Conservation (phyloP, 805 yeast genomes). For the Pichia eremophila region DNA sequence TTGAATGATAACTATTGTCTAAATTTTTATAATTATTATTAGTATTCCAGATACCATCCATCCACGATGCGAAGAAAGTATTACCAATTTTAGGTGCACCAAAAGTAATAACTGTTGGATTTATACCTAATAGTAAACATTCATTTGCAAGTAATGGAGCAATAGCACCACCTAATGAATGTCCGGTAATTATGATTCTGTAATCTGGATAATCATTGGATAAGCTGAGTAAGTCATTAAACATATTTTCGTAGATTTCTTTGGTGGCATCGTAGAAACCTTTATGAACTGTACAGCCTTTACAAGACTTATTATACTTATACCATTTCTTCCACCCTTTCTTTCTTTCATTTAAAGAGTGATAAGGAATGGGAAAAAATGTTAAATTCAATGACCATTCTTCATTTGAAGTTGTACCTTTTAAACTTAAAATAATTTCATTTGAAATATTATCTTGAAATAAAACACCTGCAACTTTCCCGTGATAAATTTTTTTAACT, state of each 20-base stretch:
- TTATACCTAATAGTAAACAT: conserved; percentile 40
- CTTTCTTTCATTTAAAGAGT: conserved; percentile 12
- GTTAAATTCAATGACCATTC: conserved; percentile 59
- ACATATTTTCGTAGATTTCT: conserved; percentile 31
- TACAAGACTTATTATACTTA: conserved; percentile 29
- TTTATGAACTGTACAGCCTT: conserved; percentile 48
- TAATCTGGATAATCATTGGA: conserved; percentile 36
- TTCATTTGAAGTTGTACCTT: conserved; percentile 53
- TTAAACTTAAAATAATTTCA: conserved; percentile 41
- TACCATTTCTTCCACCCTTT: conserved; percentile 2
- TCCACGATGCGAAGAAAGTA: conserved; percentile 36
- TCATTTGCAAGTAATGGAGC: conserved; percentile 58
- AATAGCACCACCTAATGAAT: conserved; percentile 61
- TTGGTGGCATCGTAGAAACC: conserved; percentile 49
- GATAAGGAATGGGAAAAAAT: conserved; percentile 37
- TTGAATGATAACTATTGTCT: conserved; percentile 2
- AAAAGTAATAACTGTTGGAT: conserved; percentile 47
- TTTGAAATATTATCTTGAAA: conserved; percentile 37
- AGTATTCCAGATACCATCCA: conserved; percentile 41
- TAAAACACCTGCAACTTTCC: conserved; percentile 46
- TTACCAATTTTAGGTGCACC: conserved; percentile 65
- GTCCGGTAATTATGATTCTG: conserved; percentile 51
- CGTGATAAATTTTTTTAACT: conserved; percentile 33
- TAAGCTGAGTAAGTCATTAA: conserved; percentile 28
- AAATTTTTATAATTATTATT: background rate